Percentiles rank a stretch among this genome's conserved stretches.
Evolutionary conservation across 2,329 filamentous ascomycete genomes (phyloP).

Genomic region (Fusarium sp.): DNA sequence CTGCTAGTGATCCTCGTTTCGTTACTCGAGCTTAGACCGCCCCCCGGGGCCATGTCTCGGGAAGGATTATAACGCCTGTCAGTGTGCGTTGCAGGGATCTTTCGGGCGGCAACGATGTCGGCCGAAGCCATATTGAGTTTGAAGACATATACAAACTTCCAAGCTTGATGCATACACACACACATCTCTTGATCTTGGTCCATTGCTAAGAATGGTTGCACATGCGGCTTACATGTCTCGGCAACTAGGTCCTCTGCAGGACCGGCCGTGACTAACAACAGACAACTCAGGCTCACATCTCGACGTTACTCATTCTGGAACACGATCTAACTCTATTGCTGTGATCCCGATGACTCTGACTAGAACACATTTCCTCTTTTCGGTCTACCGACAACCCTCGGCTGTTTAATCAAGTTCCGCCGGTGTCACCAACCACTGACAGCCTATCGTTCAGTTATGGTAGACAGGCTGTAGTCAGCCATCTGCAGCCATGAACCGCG

Average conservation of each 20-base stretch:
- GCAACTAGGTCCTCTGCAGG: slow-evolving; percentile 11
- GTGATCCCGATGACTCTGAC: slow-evolving; percentile 30
- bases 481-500: slow-evolving; percentile 36
- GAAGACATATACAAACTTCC: slow-evolving; percentile 21
- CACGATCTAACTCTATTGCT: neutral
- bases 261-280: neutral
- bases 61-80: slow-evolving; percentile 32
- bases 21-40: slow-evolving; percentile 13
- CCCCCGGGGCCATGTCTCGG: slow-evolving; percentile 35
- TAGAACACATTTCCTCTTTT: neutral
- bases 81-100: slow-evolving; percentile 9
- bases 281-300: slow-evolving; percentile 5
- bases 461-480: slow-evolving; percentile 2
- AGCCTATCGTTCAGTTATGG: slow-evolving; percentile 26
- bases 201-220: slow-evolving; percentile 29
- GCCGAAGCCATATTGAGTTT: slow-evolving; percentile 8
- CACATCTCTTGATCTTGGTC: slow-evolving; percentile 9
- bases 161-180: slow-evolving; percentile 1
- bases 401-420: slow-evolving; percentile 36
- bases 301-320: slow-evolving; percentile 13
- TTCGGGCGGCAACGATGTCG: neutral
- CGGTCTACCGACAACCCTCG: slow-evolving; percentile 25
- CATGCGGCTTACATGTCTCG: slow-evolving; percentile 23
- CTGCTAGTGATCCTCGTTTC: slow-evolving; percentile 3
- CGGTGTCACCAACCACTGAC: slow-evolving; percentile 17